phyloP scores from a whole-genome alignment of 176 grass and related monocot genomes.

The Zoysia japonica region DNA sequence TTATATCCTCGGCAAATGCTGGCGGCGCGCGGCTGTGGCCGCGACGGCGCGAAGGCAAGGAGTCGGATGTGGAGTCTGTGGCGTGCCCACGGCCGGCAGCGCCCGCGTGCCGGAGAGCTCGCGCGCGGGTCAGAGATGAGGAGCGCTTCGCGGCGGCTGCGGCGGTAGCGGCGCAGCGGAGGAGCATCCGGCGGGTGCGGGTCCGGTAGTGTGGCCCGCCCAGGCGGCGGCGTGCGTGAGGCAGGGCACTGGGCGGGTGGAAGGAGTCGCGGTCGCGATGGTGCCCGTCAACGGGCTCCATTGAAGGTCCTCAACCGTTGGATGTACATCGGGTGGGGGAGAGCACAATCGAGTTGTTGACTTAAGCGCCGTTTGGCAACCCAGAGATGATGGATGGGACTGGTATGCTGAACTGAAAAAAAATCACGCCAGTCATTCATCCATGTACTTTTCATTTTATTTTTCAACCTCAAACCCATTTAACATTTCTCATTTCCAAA shows the following conservation, averaged over 20 bases:
- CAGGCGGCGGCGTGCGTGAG: slow-evolving; percentile 21
- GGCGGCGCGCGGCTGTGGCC: not conserved
- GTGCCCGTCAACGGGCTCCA: not conserved
- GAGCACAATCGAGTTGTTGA: not conserved
- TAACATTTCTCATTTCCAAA: no score
- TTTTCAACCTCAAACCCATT: no score
- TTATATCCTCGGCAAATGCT: not conserved
- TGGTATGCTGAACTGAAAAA: no score
- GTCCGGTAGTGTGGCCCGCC: slow-evolving; percentile 20
- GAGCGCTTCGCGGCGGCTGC: slow-evolving; percentile 32
- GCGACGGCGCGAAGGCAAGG: slow-evolving; percentile 16
- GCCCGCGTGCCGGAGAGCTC: not conserved
- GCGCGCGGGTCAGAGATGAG: not conserved
- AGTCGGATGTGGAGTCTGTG: slow-evolving; percentile 12
- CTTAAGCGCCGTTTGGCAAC: no score
- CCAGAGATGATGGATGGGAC: no score
- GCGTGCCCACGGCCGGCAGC: not conserved
- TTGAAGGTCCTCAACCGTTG: not conserved
- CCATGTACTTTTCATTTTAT: no score
- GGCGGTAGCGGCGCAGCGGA: slow-evolving; percentile 31
- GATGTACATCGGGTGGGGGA: not conserved
- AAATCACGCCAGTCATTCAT: no score
- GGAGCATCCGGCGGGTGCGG: slow-evolving; percentile 40
- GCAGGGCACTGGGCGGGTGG: slow-evolving; percentile 3
- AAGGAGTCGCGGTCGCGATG: not conserved